Conservation (phyloP, 75 land plant species). For the Pseudotsuga menziesii region DNA sequence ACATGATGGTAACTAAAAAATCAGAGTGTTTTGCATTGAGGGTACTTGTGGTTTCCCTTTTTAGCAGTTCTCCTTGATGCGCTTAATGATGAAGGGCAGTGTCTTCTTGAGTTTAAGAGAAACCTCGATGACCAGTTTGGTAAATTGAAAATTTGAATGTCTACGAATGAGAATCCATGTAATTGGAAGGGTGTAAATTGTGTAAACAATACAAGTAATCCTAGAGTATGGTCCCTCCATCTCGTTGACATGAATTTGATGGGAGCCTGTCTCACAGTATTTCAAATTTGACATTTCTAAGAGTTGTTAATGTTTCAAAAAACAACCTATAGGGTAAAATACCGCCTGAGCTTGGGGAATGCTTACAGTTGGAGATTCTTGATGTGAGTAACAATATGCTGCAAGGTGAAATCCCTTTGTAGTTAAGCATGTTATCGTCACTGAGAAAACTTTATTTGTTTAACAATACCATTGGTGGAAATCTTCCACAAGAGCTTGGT, state of each 20-base stretch:
- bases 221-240: conserved; percentile 22
- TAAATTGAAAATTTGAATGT: too few relatives aligned
- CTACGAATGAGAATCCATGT: too few relatives aligned
- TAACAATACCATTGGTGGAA: conserved; percentile 51
- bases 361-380: conserved; percentile 33
- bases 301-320: conserved; percentile 30
- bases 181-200: too few relatives aligned
- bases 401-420: conserved; percentile 40
- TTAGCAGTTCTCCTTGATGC: too few relatives aligned
- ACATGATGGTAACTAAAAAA: too few relatives aligned
- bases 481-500: conserved; percentile 45
- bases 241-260: conserved; percentile 36
- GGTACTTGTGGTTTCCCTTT: too few relatives aligned
- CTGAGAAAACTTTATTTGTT: conserved; percentile 45
- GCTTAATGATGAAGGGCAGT: too few relatives aligned
- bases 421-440: conserved; percentile 23
- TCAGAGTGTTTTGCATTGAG: too few relatives aligned
- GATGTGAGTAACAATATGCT: conserved; percentile 60
- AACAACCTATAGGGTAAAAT: conserved; percentile 57
- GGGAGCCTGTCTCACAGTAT: conserved; percentile 34
- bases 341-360: conserved; percentile 29
- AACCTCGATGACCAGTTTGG: too few relatives aligned
- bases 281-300: conserved; percentile 30
- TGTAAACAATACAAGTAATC: conserved; percentile 16
- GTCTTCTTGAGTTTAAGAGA: too few relatives aligned